A percentile compares a stretch with the other conserved stretches of the same genome.
Conservation (phyloP, 2,329 filamentous ascomycete genomes). For the Neonectria faginata region DNA sequence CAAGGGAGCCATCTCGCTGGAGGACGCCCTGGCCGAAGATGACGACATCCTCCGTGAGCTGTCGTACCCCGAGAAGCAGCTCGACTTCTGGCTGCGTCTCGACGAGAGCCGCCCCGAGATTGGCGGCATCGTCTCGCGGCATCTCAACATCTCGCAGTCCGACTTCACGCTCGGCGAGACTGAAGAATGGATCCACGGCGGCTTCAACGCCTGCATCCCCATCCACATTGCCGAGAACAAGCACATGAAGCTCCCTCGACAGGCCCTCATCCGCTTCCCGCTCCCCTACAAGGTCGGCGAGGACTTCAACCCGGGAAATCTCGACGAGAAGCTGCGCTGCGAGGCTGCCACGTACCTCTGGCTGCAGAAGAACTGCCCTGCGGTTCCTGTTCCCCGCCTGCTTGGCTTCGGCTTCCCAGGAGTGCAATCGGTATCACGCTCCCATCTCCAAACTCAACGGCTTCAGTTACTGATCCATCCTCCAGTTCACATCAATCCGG, state of each 20-base stretch:
- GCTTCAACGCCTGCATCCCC: constrained; percentile 53
- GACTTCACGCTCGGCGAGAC: constrained; percentile 22
- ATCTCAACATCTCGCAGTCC: constrained; percentile 22
- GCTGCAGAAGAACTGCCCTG: constrained; percentile 42
- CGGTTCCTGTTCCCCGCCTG: constrained; percentile 37
- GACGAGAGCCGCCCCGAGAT: constrained; percentile 14
- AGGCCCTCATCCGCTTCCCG: constrained; percentile 45
- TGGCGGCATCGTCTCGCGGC: constrained; percentile 23
- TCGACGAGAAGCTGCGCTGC: constrained; percentile 55
- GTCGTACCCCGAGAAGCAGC: constrained; percentile 27
- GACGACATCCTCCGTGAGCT: constrained; percentile 27
- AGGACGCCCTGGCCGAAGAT: constrained; percentile 24
- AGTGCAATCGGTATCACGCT: constrained; percentile 21
- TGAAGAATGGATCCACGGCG: constrained; percentile 48
- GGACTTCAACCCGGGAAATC: constrained; percentile 51
- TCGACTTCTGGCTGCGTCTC: constrained; percentile 24
- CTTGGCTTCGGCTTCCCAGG: constrained; percentile 38
- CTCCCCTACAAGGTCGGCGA: constrained; percentile 54
- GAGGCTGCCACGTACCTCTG: constrained; percentile 41
- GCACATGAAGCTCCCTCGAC: constrained; percentile 11
- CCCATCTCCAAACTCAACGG: not conserved
- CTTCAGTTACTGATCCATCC: constrained; percentile 1
- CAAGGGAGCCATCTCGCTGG: constrained; percentile 20
- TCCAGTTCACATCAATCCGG: constrained; percentile 22
- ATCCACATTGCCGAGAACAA: constrained; percentile 30